Evolutionary conservation across 2,329 filamentous ascomycete species (phyloP), one percentile per base, ranked within the genome.

Genomic region (Claviceps arundinis): DNA sequence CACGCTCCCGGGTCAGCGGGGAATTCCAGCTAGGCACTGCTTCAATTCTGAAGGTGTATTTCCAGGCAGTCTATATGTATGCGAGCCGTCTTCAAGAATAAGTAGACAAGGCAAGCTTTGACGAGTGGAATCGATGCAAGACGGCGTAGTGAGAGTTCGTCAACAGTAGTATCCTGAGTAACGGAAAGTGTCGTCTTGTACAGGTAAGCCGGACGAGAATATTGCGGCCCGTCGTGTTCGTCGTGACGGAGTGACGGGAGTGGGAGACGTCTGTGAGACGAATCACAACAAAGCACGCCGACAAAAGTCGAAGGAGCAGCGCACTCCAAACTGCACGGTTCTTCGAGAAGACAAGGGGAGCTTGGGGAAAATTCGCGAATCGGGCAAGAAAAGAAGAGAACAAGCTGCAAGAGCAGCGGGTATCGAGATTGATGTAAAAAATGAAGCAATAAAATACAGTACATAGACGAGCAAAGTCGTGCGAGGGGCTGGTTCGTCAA

Each of bases 391-490:
- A 19, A 45, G 5, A 45, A n/a, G n/a, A 45, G 14, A 30, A 17
- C 8, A 9, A 24, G 37, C n/a, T 24, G 37, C 16, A 26, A 19
- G 19, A 16, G 41, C 16, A 34, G 46, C 11, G 47, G 41, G 22
- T 34, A 41, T 17, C 34, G 22, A 22, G 34, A 17, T 14, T n/a
- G n/a, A 19, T 17, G 47, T 52, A 49, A 45, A 24, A 52, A 22
- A 50, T 48, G 47, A 52, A 49, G 41, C 45, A 47, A 51, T 47
- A 51, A 51, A 51, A 51, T 47, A 51, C 45, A 48, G 47, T 34
- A n/a, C n/a, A n/a, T n/a, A 47, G n/a, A 47, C 46, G 43, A 52
- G 37, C 50, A n/a, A 50, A 45, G 42, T 45, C 22, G 37, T 51
- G n/a, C 22, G 44, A 47, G 50, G 37, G 41, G n/a, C 26, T 37